A percentile compares a stretch with the other conserved stretches of the same genome.
Evolutionary conservation across 2,329 filamentous ascomycete species (phyloP).

Genomic region (Dactylellina leptospora): DNA sequence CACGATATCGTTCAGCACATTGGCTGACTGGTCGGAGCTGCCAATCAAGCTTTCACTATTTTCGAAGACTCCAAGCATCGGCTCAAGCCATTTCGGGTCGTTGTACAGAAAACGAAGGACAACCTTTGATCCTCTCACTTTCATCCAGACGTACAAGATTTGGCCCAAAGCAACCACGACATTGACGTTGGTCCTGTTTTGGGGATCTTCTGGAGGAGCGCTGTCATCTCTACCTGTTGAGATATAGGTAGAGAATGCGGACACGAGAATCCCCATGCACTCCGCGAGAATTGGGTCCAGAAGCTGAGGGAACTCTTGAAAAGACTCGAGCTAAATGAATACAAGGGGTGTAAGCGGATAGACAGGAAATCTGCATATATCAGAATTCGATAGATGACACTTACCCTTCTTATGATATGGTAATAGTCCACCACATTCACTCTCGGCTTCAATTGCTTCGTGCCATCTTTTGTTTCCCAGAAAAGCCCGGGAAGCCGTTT

Average conservation of each 20-base stretch:
- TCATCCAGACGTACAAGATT: slow-evolving; percentile 89
- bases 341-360: not conserved
- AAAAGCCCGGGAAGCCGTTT: slow-evolving; percentile 66
- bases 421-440: slow-evolving; percentile 61
- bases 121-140: slow-evolving; percentile 91
- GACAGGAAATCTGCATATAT: not conserved
- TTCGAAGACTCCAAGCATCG: slow-evolving; percentile 79
- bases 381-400: not conserved
- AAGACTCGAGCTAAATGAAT: slow-evolving; percentile 72
- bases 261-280: slow-evolving; percentile 77
- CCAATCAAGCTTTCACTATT: slow-evolving; percentile 59
- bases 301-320: slow-evolving; percentile 94
- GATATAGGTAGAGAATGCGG: slow-evolving; percentile 67
- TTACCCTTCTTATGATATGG: slow-evolving; percentile 35
- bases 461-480: slow-evolving; percentile 65
- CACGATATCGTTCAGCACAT: slow-evolving; percentile 45
- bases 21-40: slow-evolving; percentile 53
- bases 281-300: slow-evolving; percentile 82
- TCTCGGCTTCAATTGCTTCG: slow-evolving; percentile 63
- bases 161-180: slow-evolving; percentile 73
- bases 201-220: slow-evolving; percentile 53
- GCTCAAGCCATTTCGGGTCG: slow-evolving; percentile 84
- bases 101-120: slow-evolving; percentile 90
- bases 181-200: slow-evolving; percentile 33
- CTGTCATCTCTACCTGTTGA: slow-evolving; percentile 5